Conservation (phyloP, 2,329 filamentous ascomycete genomes). For the Sporothrix mexicana region DNA sequence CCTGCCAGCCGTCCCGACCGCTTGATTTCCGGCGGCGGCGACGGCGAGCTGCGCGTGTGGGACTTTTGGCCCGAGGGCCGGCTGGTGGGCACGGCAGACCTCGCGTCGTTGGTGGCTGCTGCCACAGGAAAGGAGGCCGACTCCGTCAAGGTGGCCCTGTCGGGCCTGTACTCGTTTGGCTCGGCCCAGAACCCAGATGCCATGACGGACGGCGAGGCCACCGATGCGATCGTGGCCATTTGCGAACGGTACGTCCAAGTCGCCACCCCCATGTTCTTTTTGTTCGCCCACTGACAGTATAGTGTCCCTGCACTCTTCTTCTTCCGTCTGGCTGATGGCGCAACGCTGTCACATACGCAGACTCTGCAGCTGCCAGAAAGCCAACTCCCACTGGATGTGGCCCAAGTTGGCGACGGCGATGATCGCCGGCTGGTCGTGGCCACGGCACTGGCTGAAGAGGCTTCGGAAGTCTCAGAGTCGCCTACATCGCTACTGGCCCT, state of each 20-base stretch:
- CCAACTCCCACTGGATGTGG: constrained; percentile 58
- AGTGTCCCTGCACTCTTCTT: constrained; percentile 69
- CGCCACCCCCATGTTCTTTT: neutral
- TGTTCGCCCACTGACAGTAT: neutral
- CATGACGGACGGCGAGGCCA: constrained; percentile 26
- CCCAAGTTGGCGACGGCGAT: constrained; percentile 32
- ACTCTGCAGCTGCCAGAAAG: constrained; percentile 62
- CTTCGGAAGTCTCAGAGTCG: neutral
- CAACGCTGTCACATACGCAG: constrained; percentile 55
- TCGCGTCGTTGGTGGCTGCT: constrained; percentile 58
- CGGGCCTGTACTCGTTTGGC: constrained; percentile 48
- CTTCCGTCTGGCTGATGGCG: constrained; percentile 59
- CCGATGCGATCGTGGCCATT: constrained; percentile 48
- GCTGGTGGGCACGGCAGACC: constrained; percentile 59
- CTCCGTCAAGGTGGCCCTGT: constrained; percentile 54
- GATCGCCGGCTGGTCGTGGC: constrained; percentile 25
- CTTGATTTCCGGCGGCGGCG: constrained; percentile 86
- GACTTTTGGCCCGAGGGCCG: constrained; percentile 68
- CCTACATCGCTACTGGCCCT: constrained; percentile 39
- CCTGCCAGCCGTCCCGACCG: constrained; percentile 61
- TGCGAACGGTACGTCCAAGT: constrained; percentile 55
- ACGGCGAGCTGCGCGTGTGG: constrained; percentile 80
- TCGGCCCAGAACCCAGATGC: constrained; percentile 30
- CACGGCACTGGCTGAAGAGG: neutral
- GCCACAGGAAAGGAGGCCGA: constrained; percentile 40